A percentile compares a stretch with the other conserved stretches of the same genome.
phyloP scores from a whole-genome alignment of 306 rosid genomes.

The Sicyos baderoa region DNA sequence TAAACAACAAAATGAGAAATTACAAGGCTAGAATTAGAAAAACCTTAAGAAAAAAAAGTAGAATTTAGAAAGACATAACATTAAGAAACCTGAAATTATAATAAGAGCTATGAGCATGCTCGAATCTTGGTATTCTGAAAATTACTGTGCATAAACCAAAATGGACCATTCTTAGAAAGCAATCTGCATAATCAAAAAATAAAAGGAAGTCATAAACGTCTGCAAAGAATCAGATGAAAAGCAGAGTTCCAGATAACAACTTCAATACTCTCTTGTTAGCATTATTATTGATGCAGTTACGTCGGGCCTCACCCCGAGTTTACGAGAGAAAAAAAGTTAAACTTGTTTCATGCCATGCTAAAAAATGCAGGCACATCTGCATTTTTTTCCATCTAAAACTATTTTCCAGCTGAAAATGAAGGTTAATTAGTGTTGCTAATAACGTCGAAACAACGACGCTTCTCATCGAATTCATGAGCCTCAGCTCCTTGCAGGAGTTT shows the following conservation, averaged over 20 bases:
- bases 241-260: not conserved
- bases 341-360: not conserved
- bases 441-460: not conserved
- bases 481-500: not conserved
- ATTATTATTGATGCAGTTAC: not conserved
- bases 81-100: not conserved
- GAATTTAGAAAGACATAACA: not conserved
- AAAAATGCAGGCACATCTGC: not conserved
- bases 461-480: not conserved
- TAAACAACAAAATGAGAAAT: conserved; percentile 4
- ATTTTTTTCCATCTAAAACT: not conserved
- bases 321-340: not conserved
- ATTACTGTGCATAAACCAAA: conserved; percentile 72
- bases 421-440: not conserved
- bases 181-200: conserved; percentile 34
- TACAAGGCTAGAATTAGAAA: not conserved
- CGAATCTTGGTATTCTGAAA: not conserved
- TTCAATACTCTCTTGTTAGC: not conserved
- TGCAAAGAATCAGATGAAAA: not conserved
- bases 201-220: not conserved
- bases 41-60: not conserved
- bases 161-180: conserved; percentile 73
- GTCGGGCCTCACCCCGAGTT: not conserved
- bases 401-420: not conserved
- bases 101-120: not conserved